Evolutionary conservation across 352 stramenopile genomes (phyloP).

Genomic region (Blastocystis hominis): DNA sequence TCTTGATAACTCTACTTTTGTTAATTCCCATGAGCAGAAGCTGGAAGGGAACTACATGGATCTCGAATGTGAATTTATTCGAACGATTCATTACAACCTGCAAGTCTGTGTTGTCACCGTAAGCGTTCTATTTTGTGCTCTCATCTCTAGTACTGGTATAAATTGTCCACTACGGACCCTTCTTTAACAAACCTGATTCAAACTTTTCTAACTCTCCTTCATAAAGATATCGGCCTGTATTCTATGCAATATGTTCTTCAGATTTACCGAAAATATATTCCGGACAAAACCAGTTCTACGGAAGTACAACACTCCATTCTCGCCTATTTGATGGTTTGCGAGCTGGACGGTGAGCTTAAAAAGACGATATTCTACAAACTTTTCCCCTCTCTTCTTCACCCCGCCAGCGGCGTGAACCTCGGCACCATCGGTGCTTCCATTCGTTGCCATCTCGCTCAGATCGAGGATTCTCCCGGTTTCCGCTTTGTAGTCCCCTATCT

Average conservation of each 20-base stretch:
- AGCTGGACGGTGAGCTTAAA: background rate
- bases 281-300: background rate
- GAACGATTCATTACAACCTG: background rate
- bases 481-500: no score
- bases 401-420: background rate
- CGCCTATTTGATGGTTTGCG: background rate
- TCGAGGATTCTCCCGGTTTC: no score
- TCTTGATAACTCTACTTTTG: no score
- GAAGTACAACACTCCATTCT: background rate
- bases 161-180: background rate
- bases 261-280: background rate
- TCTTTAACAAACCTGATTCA: background rate
- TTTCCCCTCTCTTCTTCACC: background rate
- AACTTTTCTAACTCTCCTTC: background rate
- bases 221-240: background rate
- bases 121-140: background rate
- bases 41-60: background rate
- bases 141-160: background rate
- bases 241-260: background rate
- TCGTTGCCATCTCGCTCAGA: no score
- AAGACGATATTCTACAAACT: background rate
- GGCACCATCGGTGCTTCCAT: background rate
- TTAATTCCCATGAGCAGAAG: no score
- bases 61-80: background rate
- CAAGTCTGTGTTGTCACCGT: background rate